A percentile compares a stretch with the other conserved stretches of the same genome.
phyloP scores from a whole-genome alignment of 805 yeast genomes.

The Cyberlindnera meyerae region DNA sequence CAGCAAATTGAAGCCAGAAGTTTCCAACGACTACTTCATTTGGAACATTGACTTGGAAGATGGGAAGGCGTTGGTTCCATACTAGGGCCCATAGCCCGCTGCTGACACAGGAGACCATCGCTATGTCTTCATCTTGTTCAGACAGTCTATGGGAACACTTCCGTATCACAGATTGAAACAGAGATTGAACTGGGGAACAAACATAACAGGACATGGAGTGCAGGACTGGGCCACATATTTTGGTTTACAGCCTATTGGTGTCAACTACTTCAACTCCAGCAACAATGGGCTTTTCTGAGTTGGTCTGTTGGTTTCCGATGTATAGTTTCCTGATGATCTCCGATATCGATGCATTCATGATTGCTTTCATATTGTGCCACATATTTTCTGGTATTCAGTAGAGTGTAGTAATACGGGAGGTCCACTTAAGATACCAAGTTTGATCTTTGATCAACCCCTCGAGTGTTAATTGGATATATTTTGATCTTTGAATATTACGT shows the following conservation, averaged over 20 bases:
- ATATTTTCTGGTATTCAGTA: no score
- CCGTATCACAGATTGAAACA: constrained; percentile 14
- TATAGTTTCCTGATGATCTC: no score
- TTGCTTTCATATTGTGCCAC: no score
- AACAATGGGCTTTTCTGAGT: constrained; percentile 18
- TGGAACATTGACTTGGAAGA: constrained; percentile 7
- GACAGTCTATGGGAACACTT: constrained; percentile 16
- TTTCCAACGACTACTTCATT: constrained; percentile 6
- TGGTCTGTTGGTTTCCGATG: no score
- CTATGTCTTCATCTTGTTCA: constrained; percentile 18
- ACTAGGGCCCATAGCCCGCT: constrained; percentile 17
- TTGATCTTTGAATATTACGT: no score
- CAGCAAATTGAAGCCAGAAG: background rate
- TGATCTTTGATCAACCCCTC: no score
- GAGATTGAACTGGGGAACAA: constrained; percentile 24
- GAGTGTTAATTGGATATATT: no score
- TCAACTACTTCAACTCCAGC: constrained; percentile 18
- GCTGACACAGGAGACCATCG: constrained; percentile 13
- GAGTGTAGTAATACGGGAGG: no score
- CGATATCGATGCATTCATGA: no score
- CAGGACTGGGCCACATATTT: constrained; percentile 21
- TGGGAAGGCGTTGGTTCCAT: constrained; percentile 13
- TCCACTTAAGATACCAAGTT: no score
- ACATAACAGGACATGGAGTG: constrained; percentile 16
- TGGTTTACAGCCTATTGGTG: constrained; percentile 17